Evolutionary conservation across 2,329 filamentous ascomycete genomes (phyloP).

Genomic region (Capronia coronata): DNA sequence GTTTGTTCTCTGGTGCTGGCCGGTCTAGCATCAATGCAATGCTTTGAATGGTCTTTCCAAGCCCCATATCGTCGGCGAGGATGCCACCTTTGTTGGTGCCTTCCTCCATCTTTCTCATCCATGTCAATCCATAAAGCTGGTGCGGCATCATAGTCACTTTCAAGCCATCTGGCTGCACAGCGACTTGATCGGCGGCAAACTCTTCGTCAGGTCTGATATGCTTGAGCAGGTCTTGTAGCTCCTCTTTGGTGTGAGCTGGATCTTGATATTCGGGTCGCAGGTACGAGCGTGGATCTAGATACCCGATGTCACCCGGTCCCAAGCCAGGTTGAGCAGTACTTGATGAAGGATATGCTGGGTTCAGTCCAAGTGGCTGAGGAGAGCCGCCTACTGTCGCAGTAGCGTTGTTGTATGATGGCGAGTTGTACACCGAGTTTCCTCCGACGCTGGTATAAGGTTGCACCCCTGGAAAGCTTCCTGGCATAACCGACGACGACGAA

Average conservation of each 20-base stretch:
- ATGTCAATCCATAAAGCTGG: conserved; percentile 69
- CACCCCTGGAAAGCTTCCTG: conserved; percentile 20
- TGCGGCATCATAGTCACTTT: conserved; percentile 68
- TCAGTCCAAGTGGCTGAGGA: background rate
- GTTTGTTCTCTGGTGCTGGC: conserved; percentile 52
- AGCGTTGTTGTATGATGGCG: background rate
- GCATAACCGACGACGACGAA: conserved; percentile 8
- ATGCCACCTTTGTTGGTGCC: conserved; percentile 68
- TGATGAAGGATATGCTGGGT: background rate
- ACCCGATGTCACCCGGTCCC: background rate
- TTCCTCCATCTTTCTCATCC: conserved; percentile 69
- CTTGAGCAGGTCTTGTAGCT: conserved; percentile 62
- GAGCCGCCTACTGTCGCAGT: background rate
- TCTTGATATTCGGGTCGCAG: conserved; percentile 31
- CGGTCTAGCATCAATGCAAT: conserved; percentile 68
- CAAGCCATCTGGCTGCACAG: conserved; percentile 59
- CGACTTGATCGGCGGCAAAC: conserved; percentile 50
- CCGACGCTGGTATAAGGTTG: conserved; percentile 13
- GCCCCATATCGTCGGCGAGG: conserved; percentile 73
- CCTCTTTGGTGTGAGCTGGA: conserved; percentile 52
- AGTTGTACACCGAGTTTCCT: conserved; percentile 20
- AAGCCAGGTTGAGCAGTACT: background rate
- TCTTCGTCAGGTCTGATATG: conserved; percentile 70
- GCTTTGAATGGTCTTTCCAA: conserved; percentile 78
- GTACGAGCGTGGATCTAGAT: background rate